These are phyloP conservation scores for Phoma sp. DNA, from an alignment of 2,329 filamentous ascomycete genomes.

Conservation along the genomic window DNA sequence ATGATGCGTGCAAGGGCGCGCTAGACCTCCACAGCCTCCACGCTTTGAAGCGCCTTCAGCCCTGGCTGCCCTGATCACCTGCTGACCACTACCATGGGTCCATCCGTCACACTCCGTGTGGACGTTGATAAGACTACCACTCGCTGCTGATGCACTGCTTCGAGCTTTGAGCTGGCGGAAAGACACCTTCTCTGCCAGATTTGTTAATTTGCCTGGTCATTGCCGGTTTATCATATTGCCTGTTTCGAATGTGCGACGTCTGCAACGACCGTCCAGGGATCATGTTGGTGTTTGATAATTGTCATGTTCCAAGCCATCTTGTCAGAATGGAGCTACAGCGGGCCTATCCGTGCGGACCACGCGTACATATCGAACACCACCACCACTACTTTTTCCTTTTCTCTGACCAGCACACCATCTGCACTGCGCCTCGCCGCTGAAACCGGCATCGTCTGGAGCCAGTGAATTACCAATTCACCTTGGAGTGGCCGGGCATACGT, in stretches of 20 bases:
- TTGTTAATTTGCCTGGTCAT: neutral
- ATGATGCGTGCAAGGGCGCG: conserved; percentile 21
- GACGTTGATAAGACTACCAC: neutral
- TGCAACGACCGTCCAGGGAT: neutral
- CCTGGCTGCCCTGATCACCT: neutral
- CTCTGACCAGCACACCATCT: neutral
- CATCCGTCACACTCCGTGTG: conserved; percentile 10
- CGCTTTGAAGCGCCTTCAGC: neutral
- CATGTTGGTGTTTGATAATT: neutral
- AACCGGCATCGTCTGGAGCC: neutral
- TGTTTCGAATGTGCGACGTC: conserved; percentile 2
- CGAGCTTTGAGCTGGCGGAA: neutral
- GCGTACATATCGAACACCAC: neutral
- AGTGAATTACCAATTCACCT: no score
- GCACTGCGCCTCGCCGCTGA: neutral
- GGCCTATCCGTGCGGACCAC: neutral
- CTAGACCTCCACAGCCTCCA: conserved; percentile 5
- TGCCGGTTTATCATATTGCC: neutral
- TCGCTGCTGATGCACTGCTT: conserved; percentile 7
- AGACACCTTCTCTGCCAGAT: neutral
- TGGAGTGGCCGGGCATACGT: no score
- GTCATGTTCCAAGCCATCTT: neutral
- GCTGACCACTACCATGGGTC: neutral
- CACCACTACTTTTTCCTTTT: no score
- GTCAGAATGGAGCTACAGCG: conserved; percentile 1